Percentiles rank a stretch among this genome's conserved stretches.
phyloP scores from a whole-genome alignment of 2,329 filamentous ascomycete species.

The Fusarium succisae region DNA sequence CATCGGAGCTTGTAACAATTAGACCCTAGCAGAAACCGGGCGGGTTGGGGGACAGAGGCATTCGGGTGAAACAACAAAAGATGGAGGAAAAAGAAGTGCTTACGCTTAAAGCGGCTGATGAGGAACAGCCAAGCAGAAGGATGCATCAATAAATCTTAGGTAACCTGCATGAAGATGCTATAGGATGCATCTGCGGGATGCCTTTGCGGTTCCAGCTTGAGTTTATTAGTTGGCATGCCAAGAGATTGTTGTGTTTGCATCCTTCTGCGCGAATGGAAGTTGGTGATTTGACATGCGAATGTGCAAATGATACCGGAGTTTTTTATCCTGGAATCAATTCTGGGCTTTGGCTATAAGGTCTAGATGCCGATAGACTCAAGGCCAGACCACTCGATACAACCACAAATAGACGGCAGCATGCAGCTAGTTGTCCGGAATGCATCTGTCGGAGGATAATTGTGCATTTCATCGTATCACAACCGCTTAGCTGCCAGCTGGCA shows the following conservation, averaged over 20 bases:
- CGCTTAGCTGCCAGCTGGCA: neutral
- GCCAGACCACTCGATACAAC: conserved; percentile 10
- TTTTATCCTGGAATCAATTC: neutral
- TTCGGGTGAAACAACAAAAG: conserved; percentile 13
- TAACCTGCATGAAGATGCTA: neutral
- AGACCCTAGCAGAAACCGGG: conserved; percentile 27
- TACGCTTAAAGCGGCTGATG: conserved; percentile 25
- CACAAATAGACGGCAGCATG: conserved; percentile 18
- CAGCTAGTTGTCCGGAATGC: conserved; percentile 5
- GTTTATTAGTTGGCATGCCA: conserved; percentile 4
- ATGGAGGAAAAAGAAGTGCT: neutral
- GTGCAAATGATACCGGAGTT: neutral
- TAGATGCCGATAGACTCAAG: conserved; percentile 24
- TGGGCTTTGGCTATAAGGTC: conserved; percentile 2
- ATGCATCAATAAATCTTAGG: neutral
- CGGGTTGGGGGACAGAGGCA: conserved; percentile 10
- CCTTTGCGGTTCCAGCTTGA: neutral
- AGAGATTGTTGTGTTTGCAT: neutral
- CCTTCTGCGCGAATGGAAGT: neutral
- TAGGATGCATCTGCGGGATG: neutral
- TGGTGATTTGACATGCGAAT: neutral
- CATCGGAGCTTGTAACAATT: conserved; percentile 33
- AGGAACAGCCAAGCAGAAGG: neutral
- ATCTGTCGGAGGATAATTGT: neutral
- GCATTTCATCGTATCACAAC: conserved; percentile 5